Evolutionary conservation across 371 early-diverging fungal genomes (phyloP).

Genomic region (Mortierella sp.): DNA sequence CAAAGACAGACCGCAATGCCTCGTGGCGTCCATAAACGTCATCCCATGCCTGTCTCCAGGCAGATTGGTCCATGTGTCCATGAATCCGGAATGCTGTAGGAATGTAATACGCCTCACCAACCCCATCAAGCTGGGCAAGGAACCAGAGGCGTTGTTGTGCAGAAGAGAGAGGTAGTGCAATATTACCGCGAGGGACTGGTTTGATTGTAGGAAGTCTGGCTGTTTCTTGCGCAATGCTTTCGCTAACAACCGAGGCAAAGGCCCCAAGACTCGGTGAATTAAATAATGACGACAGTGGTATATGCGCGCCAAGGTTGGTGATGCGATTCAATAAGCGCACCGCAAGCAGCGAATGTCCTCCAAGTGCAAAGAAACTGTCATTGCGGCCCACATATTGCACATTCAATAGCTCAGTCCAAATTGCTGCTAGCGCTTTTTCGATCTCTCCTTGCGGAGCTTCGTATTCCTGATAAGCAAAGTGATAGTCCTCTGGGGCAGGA

Average conservation of each 20-base stretch:
- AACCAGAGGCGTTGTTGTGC: constrained; percentile 18
- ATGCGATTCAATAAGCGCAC: constrained; percentile 19
- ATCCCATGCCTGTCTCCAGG: not conserved
- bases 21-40: constrained; percentile 3
- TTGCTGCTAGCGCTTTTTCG: constrained; percentile 6
- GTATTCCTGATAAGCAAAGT: constrained; percentile 6
- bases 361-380: constrained; percentile 34
- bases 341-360: constrained; percentile 41
- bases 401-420: constrained; percentile 19
- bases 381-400: constrained; percentile 23
- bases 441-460: constrained; percentile 20
- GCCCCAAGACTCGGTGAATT: constrained; percentile 5
- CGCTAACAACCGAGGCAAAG: not conserved
- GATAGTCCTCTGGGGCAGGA: constrained; percentile 9
- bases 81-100: not conserved
- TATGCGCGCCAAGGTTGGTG: not conserved
- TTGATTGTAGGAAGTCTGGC: not conserved
- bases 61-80: not conserved
- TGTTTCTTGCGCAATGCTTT: not conserved
- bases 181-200: constrained; percentile 2
- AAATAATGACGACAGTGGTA: constrained; percentile 4
- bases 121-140: constrained; percentile 9
- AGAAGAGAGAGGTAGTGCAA: not conserved
- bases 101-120: constrained; percentile 5
- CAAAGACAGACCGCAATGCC: constrained; percentile 12